Conservation (phyloP, 2,329 filamentous ascomycete genomes). For the Fusarium sp. region DNA sequence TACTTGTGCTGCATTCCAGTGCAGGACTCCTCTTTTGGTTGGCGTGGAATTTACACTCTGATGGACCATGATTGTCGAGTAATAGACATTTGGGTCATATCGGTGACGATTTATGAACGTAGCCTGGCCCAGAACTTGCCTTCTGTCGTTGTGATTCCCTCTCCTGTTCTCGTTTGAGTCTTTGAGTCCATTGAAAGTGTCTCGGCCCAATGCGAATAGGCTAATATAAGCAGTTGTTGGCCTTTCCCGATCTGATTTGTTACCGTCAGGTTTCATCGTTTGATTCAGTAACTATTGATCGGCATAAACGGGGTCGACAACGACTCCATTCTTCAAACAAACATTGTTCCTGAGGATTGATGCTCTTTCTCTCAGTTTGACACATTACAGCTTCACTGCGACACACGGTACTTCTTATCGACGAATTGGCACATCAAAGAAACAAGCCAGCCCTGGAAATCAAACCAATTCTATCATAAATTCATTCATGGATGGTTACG, state of each 20-base stretch:
- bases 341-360: not conserved
- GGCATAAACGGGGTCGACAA: conserved; percentile 9
- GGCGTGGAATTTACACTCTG: conserved; percentile 27
- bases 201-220: conserved; percentile 8
- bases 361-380: not conserved
- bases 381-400: not conserved
- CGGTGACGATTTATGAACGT: not conserved
- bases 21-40: conserved; percentile 18
- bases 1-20: conserved; percentile 31
- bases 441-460: not conserved
- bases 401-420: not conserved
- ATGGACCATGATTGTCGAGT: conserved; percentile 9
- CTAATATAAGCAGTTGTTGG: conserved; percentile 16
- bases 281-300: conserved; percentile 12
- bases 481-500: conserved; percentile 3
- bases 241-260: conserved; percentile 13
- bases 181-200: conserved; percentile 11
- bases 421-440: not conserved
- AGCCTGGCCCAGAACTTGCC: not conserved
- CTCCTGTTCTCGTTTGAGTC: conserved; percentile 4
- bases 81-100: conserved; percentile 16
- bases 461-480: conserved; percentile 4
- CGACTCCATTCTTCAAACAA: conserved; percentile 2
- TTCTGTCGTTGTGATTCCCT: not conserved
- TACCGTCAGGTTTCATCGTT: conserved; percentile 14